A percentile compares a stretch with the other conserved stretches of the same genome.
These are phyloP conservation scores for Stenogyne calaminthoides DNA, from an alignment of 305 asterid genomes.

Conservation along the genomic window DNA sequence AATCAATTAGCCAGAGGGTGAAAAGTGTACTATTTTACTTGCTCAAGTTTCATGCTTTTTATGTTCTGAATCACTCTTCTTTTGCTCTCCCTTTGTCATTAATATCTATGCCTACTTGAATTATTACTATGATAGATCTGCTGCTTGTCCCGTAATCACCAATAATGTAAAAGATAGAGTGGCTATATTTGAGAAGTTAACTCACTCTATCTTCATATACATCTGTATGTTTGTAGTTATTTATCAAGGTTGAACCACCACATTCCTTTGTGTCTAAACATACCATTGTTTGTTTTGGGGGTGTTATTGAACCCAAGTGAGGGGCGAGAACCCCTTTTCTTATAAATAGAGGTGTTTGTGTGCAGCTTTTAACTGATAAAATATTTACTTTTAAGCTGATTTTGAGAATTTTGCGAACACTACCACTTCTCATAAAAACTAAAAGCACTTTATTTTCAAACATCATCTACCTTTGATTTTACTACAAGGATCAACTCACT, in stretches of 20 bases:
- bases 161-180: neutral
- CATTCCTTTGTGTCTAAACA: neutral
- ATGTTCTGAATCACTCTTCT: neutral
- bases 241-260: conserved; percentile 1
- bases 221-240: neutral
- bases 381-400: neutral
- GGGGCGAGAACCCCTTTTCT: neutral
- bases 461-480: neutral
- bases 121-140: conserved; percentile 9
- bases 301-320: neutral
- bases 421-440: neutral
- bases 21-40: conserved; percentile 7
- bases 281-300: neutral
- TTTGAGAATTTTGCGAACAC: neutral
- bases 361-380: neutral
- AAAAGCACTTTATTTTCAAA: neutral
- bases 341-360: neutral
- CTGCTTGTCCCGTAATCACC: neutral
- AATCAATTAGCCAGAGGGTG: conserved; percentile 17
- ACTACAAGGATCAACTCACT: neutral
- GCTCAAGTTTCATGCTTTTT: neutral
- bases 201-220: neutral
- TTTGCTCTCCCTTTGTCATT: neutral
- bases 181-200: conserved; percentile 8
- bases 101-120: conserved; percentile 12